Percentiles rank a stretch among this genome's conserved stretches.
Conservation (phyloP, 345 rosid genomes). For the Litchi chinensis region DNA sequence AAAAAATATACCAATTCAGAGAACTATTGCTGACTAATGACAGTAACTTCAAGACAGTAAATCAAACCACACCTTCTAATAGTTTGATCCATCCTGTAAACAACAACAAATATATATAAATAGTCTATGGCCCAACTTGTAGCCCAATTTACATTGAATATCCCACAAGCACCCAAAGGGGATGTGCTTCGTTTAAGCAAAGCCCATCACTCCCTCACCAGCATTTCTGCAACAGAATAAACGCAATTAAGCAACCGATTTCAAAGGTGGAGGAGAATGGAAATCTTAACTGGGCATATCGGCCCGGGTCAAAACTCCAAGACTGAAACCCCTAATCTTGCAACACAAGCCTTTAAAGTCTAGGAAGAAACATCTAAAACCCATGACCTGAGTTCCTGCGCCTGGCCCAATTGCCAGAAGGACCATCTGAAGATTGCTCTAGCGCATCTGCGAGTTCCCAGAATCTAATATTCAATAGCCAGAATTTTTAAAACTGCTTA, state of each 20-base stretch:
- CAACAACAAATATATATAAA: neutral
- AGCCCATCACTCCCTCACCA: conserved; percentile 55
- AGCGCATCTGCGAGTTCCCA: conserved; percentile 78
- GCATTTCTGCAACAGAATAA: conserved; percentile 74
- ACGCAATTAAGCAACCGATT: conserved; percentile 47
- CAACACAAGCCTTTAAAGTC: conserved; percentile 49
- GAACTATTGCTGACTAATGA: conserved; percentile 25
- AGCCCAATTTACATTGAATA: conserved; percentile 42
- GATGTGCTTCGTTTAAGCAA: conserved; percentile 55
- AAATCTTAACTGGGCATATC: conserved; percentile 43
- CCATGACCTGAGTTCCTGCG: conserved; percentile 59
- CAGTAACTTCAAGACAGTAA: conserved; percentile 25
- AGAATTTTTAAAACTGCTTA: conserved; percentile 38
- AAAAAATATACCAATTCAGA: conserved; percentile 4
- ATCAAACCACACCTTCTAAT: conserved; percentile 15
- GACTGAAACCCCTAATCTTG: conserved; percentile 48
- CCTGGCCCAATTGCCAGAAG: conserved; percentile 71
- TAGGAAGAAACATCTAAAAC: conserved; percentile 49
- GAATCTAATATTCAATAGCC: conserved; percentile 66
- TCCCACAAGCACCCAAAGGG: conserved; percentile 55
- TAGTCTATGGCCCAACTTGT: conserved; percentile 30
- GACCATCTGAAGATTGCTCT: conserved; percentile 70
- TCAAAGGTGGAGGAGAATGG: conserved; percentile 36
- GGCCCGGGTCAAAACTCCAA: conserved; percentile 54
- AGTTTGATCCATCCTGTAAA: conserved; percentile 38